Base-by-base conservation (phyloP, 2,329 filamentous ascomycete genomes). In the Xylariaceae sp. region DNA sequence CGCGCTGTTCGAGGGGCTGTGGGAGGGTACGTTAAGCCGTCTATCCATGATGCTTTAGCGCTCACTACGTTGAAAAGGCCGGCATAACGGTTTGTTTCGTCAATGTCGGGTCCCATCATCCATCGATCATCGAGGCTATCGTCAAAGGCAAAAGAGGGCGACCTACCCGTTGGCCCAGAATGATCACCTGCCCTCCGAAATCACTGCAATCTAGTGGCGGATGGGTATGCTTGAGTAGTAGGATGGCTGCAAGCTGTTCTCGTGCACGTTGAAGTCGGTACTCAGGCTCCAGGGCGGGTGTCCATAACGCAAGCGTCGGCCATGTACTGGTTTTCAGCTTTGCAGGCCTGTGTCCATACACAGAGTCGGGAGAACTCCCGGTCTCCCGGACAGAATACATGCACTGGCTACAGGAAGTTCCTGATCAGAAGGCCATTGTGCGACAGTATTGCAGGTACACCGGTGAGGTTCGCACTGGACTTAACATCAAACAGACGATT, bases 321-420 rank as follows among this genome's bases (percentile, higher is more conserved):
- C 82, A 88, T 55, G 86, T 84, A 1, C 89, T 89, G 0, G 84
- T 91, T 6, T 75, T 92, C 40, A 89, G 91, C 58, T 91, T 92
- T 63, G 89, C 89, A 1, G 89, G 89, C 2, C 74, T 91, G n/a
- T 88, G 84, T 9, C 89, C 89, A 0, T 89, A 83, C 69, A 91
- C 89, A 0, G 82, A 88, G 48, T 87, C 91, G 64, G 89, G 89
- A 5, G 88, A 91, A 71, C 83, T 87, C 72, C 78, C 85, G 5
- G 89, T 89, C 1, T 86, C 82, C 1, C 76, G 89, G 54, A 91
- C 88, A 0, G 89, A 92, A 71, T 91, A 90, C 67, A 91, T 91
- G 65, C 88, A 92, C 67, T 92, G 88, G 87, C 87, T 91, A 26
- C 89, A 92, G 67, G 88, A 92, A 71, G 86, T 90, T 2, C 88